These are phyloP conservation scores for Rozella allomycis DNA, from an alignment of 371 early-diverging fungal genomes.

Conservation along the genomic window DNA sequence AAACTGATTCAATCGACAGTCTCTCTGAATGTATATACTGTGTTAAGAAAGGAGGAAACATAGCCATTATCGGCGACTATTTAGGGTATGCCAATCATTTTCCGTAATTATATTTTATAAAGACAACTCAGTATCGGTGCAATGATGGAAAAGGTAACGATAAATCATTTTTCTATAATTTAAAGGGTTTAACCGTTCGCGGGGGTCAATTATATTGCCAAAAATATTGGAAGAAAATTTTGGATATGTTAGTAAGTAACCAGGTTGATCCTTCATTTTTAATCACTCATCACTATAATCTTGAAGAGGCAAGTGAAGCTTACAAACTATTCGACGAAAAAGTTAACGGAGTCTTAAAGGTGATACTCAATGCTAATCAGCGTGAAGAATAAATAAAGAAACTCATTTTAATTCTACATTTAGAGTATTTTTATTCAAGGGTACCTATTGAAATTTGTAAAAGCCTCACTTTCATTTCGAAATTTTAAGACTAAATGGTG, in stretches of 20 bases:
- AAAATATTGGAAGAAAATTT: slow-evolving; percentile 20
- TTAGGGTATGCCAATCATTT: slow-evolving; percentile 26
- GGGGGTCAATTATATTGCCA: slow-evolving; percentile 27
- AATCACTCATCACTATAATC: slow-evolving; percentile 25
- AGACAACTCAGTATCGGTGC: too few species aligned
- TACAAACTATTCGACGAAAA: slow-evolving; percentile 30
- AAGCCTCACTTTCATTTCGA: too few species aligned
- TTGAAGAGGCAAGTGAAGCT: slow-evolving; percentile 20
- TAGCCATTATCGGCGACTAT: slow-evolving; percentile 26
- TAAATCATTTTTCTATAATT: too few species aligned
- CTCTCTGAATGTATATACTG: slow-evolving; percentile 24
- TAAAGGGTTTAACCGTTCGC: slow-evolving; percentile 23
- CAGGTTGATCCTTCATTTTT: slow-evolving; percentile 28
- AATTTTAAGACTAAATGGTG: too few species aligned
- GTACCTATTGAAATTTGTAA: too few species aligned
- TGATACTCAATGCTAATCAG: slow-evolving; percentile 14
- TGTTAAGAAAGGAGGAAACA: slow-evolving; percentile 20
- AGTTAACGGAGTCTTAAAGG: slow-evolving; percentile 26
- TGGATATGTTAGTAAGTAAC: slow-evolving; percentile 13
- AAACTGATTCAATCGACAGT: slow-evolving; percentile 35
- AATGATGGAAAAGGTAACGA: slow-evolving; percentile 39
- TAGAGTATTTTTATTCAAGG: too few species aligned
- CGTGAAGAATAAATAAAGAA: too few species aligned
- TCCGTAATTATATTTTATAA: too few species aligned
- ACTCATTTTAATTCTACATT: too few species aligned